A percentile compares a stretch with the other conserved stretches of the same genome.
These are phyloP conservation scores for Zymoseptoria passerinii DNA, from an alignment of 2,329 filamentous ascomycete genomes.

Conservation along the genomic window DNA sequence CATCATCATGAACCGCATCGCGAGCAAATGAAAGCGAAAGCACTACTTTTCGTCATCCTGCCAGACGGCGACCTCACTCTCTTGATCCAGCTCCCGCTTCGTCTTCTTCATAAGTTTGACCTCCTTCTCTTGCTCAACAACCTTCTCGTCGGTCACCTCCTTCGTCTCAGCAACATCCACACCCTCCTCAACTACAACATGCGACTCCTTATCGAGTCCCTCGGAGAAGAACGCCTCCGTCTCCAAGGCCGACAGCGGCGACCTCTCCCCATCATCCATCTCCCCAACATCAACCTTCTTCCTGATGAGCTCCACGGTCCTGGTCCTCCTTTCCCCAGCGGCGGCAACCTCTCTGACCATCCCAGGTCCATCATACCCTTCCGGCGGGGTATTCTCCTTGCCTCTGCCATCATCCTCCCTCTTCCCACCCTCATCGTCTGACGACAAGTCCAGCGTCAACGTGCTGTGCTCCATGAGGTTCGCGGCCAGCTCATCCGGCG, in stretches of 20 bases:
- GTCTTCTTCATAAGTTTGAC: conserved; percentile 6
- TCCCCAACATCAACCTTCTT: conserved; percentile 22
- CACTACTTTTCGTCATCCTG: conserved; percentile 14
- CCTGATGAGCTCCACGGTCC: conserved; percentile 24
- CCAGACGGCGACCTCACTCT: conserved; percentile 23
- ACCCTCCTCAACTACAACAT: conserved; percentile 20
- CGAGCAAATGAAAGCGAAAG: not conserved
- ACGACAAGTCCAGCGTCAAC: conserved; percentile 76
- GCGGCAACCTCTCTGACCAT: conserved; percentile 1
- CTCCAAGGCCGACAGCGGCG: conserved; percentile 30
- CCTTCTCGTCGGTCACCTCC: conserved; percentile 1
- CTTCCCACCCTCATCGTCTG: conserved; percentile 66
- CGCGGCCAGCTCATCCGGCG: conserved; percentile 79
- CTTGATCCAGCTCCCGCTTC: not conserved
- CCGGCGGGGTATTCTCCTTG: conserved; percentile 89
- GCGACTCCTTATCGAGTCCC: conserved; percentile 26
- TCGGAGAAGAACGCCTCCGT: conserved; percentile 29
- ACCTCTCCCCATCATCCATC: conserved; percentile 30
- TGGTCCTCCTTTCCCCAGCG: conserved; percentile 9
- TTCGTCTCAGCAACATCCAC: conserved; percentile 2
- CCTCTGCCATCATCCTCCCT: conserved; percentile 53
- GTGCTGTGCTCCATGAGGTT: conserved; percentile 90
- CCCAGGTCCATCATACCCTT: conserved; percentile 31
- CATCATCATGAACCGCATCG: not conserved
- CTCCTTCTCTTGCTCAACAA: conserved; percentile 7